These are phyloP conservation scores for Calocybe gambosa DNA, from an alignment of 1,284 basidiomycete genomes.

Conservation along the genomic window DNA sequence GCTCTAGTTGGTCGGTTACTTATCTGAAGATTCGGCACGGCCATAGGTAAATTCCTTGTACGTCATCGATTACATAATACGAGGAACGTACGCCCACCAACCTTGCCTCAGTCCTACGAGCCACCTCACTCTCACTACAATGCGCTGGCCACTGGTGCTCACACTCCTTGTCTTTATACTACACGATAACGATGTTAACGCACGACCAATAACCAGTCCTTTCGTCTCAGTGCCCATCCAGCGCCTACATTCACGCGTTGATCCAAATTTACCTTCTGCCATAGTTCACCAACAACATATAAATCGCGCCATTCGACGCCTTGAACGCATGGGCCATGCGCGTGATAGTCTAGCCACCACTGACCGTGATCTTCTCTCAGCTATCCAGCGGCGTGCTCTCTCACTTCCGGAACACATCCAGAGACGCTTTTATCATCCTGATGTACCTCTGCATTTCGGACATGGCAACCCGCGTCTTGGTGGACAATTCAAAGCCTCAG, in stretches of 20 bases:
- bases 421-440: constrained; percentile 16
- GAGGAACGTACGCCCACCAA: too few species aligned
- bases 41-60: too few species aligned
- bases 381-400: constrained; percentile 16
- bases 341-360: constrained; percentile 12
- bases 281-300: constrained; percentile 25
- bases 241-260: constrained; percentile 1
- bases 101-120: too few species aligned
- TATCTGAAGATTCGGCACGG: not conserved
- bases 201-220: constrained; percentile 5
- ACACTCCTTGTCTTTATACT: constrained; percentile 2
- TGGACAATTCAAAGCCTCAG: constrained; percentile 3
- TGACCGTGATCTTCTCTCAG: constrained; percentile 14
- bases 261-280: constrained; percentile 9
- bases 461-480: not conserved
- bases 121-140: constrained; percentile 2
- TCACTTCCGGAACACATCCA: constrained; percentile 15
- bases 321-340: constrained; percentile 21
- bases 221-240: constrained; percentile 15
- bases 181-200: not conserved
- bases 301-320: constrained; percentile 23
- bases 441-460: constrained; percentile 5
- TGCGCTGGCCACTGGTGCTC: constrained; percentile 10
- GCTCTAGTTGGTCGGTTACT: too few species aligned
- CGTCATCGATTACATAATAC: not conserved